phyloP scores from a whole-genome alignment of 257 asterid genomes.

The Vinca minor region DNA sequence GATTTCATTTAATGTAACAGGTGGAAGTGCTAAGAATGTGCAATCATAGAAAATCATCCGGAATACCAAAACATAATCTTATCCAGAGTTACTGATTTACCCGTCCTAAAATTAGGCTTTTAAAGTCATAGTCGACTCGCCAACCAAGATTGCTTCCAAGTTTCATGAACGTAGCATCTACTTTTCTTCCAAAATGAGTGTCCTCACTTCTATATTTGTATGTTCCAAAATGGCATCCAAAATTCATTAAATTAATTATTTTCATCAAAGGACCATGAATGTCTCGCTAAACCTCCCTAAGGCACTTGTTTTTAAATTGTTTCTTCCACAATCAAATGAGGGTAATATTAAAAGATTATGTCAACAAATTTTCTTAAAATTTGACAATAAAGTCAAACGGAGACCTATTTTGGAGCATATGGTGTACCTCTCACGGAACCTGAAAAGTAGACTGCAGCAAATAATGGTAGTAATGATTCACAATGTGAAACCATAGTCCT shows the following conservation, averaged over 20 bases:
- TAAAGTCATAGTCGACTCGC: not conserved
- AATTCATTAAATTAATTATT: not conserved
- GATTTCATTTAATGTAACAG: not conserved
- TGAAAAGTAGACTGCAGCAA: conserved; percentile 1
- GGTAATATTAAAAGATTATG: not conserved
- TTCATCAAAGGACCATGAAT: not conserved
- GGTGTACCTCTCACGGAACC: not conserved
- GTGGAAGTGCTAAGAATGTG: not conserved
- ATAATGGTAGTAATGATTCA: not conserved
- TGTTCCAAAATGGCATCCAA: not conserved
- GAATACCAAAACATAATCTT: not conserved
- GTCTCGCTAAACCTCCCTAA: not conserved
- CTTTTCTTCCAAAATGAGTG: not conserved
- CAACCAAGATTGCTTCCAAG: not conserved
- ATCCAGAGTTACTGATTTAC: not conserved
- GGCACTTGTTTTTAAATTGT: not conserved
- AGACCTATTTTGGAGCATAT: not conserved
- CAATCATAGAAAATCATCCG: not conserved
- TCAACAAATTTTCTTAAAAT: not conserved
- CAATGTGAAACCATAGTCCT: not conserved
- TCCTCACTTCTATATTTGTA: not conserved
- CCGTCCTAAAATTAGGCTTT: not conserved
- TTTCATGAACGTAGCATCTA: not conserved
- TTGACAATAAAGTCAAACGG: not conserved
- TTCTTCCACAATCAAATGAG: not conserved